These are phyloP conservation scores for Hymenoscyphus fructigenus DNA, from an alignment of 2,329 filamentous ascomycete species.

Conservation along the genomic window DNA sequence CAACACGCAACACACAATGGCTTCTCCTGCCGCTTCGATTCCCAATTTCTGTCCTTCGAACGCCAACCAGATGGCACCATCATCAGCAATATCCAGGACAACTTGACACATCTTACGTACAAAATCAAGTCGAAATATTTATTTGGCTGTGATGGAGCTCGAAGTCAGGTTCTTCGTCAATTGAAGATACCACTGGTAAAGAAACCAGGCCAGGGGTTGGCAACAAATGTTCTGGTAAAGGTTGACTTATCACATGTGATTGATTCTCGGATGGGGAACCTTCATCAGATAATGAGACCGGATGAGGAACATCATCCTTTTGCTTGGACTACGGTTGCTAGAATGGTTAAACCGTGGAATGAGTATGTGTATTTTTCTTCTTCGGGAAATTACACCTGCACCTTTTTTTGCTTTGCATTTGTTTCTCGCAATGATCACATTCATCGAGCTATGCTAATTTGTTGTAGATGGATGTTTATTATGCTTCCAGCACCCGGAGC, in stretches of 20 bases:
- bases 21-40: constrained; percentile 46
- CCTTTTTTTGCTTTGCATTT: neutral
- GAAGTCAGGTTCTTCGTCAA: constrained; percentile 46
- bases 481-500: constrained; percentile 46
- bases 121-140: constrained; percentile 53
- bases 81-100: constrained; percentile 40
- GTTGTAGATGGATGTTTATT: constrained; percentile 53
- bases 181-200: constrained; percentile 47
- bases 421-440: neutral
- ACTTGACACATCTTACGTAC: constrained; percentile 41
- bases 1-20: constrained; percentile 42
- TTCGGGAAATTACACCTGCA: neutral
- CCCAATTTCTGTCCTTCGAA: constrained; percentile 39
- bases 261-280: constrained; percentile 52
- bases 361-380: constrained; percentile 38
- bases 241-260: constrained; percentile 52
- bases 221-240: constrained; percentile 49
- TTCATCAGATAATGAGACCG: constrained; percentile 61
- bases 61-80: constrained; percentile 22
- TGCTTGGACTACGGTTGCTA: constrained; percentile 49
- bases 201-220: constrained; percentile 47
- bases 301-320: constrained; percentile 51
- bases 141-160: constrained; percentile 57
- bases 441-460: constrained; percentile 13
- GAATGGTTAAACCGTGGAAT: constrained; percentile 64